A percentile compares a stretch with the other conserved stretches of the same genome.
Conservation (phyloP, 2,329 filamentous ascomycete genomes). For the Leptodontidium sp. region DNA sequence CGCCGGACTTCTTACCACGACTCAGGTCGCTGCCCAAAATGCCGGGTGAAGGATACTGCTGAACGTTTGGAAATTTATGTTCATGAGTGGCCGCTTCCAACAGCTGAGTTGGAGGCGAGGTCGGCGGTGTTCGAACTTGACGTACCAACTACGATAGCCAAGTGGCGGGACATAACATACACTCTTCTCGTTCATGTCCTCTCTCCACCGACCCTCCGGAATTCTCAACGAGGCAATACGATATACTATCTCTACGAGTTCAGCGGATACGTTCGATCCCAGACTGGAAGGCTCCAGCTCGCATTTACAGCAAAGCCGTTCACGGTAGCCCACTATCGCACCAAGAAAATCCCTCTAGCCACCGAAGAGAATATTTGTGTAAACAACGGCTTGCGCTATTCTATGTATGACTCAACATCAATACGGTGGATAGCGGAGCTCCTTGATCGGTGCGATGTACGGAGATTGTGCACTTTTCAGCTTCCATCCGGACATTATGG, state of each 20-base stretch:
- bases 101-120: constrained; percentile 45
- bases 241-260: constrained; percentile 22
- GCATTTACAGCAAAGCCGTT: constrained; percentile 33
- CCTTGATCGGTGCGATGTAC: too few species aligned
- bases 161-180: constrained; percentile 59
- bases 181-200: constrained; percentile 54
- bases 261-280: constrained; percentile 17
- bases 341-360: constrained; percentile 41
- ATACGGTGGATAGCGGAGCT: too few species aligned
- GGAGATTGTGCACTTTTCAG: too few species aligned
- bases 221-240: constrained; percentile 18
- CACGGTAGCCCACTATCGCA: constrained; percentile 48
- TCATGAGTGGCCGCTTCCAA: constrained; percentile 64
- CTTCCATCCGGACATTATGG: too few species aligned
- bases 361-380: constrained; percentile 52
- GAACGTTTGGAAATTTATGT: too few species aligned
- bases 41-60: too few species aligned
- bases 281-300: constrained; percentile 28
- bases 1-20: too few species aligned
- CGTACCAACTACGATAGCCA: constrained; percentile 50
- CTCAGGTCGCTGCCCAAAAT: too few species aligned
- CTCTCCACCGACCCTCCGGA: constrained; percentile 16
- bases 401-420: constrained; percentile 54
- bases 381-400: constrained; percentile 54
- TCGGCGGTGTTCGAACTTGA: constrained; percentile 62